Base-by-base conservation (phyloP, 805 yeast genomes). In the Komagataella kurtzmanii region DNA sequence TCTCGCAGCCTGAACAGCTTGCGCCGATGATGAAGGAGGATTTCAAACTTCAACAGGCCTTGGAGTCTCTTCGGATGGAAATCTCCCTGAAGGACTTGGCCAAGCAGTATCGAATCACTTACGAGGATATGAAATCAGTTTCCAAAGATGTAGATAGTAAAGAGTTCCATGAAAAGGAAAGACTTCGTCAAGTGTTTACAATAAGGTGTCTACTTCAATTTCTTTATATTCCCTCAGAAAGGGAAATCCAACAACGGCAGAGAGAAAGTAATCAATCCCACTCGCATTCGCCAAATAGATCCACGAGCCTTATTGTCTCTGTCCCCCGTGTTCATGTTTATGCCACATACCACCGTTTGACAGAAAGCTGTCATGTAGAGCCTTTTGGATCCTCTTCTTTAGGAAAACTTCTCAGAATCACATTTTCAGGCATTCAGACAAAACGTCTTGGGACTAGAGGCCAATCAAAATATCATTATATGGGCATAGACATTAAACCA, bases 391-490 rank as follows among this genome's bases (percentile, higher is more conserved):
- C 88, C 10, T 88, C 91, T 1, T 77, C 83, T 1, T 74, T 86
- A 54, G 95, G 95, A 2, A 83, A 83, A 59, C 66, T 83, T 48
- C 82, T 85, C n/a, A 67, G 83, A 52, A 68, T 80, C 3, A 66
- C 79, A 6, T 85, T 76, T 58, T 90, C 93, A 0, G 72, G 72
- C 53, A 67, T 86, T 54, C 77, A 79, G 43, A 83, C 91, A 0
- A 75, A 90, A 55, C 73, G 96, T 51, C 69, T 88, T 50, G 96
- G 96, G 1, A 78, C 82, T 63, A 73, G 93, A 44, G 88, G 89
- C 2, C 84, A 82, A 59, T 80, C 91, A 5, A 83, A 83, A 61
- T 88, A 88, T 64, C 91, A 86, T 63, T 87, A 85, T 61, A 82
- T 88, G 64, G 93, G 93, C 1, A 72, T 88, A 50, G 74, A 55